Percentiles rank a stretch among this genome's conserved stretches.
Conservation (phyloP, 306 rosid genomes). For the Echinosophora koreensis region DNA sequence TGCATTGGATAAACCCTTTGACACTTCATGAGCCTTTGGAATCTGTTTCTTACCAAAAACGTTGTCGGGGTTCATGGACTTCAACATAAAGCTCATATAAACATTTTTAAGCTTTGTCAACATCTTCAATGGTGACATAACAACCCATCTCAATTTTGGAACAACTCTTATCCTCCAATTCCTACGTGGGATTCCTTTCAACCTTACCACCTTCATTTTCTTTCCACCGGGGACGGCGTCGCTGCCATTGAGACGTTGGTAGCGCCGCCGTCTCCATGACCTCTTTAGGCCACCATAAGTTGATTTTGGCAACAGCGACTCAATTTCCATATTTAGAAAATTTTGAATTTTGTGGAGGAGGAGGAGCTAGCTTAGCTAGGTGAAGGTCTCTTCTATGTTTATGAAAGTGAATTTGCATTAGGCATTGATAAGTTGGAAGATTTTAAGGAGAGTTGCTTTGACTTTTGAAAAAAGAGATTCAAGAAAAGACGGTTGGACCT, state of each 20-base stretch:
- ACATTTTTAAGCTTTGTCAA: conserved; percentile 53
- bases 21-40: conserved; percentile 41
- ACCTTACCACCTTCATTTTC: conserved; percentile 40
- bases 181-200: conserved; percentile 47
- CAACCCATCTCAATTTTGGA: conserved; percentile 52
- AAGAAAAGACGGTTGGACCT: conserved; percentile 39
- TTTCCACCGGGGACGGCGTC: conserved; percentile 7
- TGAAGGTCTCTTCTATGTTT: not conserved
- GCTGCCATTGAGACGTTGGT: conserved; percentile 48
- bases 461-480: not conserved
- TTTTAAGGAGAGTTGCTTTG: conserved; percentile 36
- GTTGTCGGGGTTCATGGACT: conserved; percentile 35
- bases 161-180: conserved; percentile 51
- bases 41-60: conserved; percentile 50
- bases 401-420: not conserved
- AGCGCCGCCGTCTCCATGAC: conserved; percentile 50
- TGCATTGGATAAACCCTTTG: conserved; percentile 31
- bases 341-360: not conserved
- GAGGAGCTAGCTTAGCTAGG: not conserved
- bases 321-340: conserved; percentile 46
- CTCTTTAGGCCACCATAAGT: conserved; percentile 43
- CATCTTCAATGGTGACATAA: conserved; percentile 61
- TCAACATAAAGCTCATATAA: conserved; percentile 59
- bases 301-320: conserved; percentile 52
- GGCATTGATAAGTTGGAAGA: not conserved